Conservation (phyloP, 805 yeast species). For the Metschnikowia lochheadii region DNA sequence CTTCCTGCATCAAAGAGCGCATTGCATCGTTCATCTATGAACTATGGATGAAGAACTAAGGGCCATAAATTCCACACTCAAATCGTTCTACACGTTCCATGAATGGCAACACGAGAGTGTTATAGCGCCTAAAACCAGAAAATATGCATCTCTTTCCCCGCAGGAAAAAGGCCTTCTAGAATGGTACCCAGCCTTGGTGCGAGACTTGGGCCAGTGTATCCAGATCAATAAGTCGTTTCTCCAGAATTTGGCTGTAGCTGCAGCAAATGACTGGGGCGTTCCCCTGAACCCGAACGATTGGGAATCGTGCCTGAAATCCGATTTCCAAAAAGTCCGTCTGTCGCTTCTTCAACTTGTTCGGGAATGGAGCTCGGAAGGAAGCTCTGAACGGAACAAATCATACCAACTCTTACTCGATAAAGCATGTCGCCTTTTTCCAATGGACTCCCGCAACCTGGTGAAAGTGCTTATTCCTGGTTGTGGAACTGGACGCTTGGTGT, state of each 20-base stretch:
- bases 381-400: constrained; percentile 38
- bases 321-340: constrained; percentile 55
- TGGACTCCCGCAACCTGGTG: constrained; percentile 30
- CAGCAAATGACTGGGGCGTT: constrained; percentile 52
- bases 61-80: constrained; percentile 36
- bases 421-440: constrained; percentile 36
- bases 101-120: constrained; percentile 31
- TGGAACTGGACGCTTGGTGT: constrained; percentile 57
- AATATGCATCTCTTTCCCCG: constrained; percentile 26
- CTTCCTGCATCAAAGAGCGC: not conserved
- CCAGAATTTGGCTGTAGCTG: constrained; percentile 35
- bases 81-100: constrained; percentile 32
- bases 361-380: constrained; percentile 61
- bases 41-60: constrained; percentile 28
- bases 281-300: constrained; percentile 35
- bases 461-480: constrained; percentile 60
- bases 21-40: not conserved
- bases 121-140: constrained; percentile 29
- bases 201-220: constrained; percentile 40
- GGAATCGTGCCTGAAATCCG: constrained; percentile 38
- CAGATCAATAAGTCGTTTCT: constrained; percentile 43
- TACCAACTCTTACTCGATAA: constrained; percentile 37
- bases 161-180: constrained; percentile 44
- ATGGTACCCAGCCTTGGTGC: constrained; percentile 46
- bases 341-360: constrained; percentile 53